phyloP scores from a whole-genome alignment of 257 asterid genomes.

The Ballota nigra region DNA sequence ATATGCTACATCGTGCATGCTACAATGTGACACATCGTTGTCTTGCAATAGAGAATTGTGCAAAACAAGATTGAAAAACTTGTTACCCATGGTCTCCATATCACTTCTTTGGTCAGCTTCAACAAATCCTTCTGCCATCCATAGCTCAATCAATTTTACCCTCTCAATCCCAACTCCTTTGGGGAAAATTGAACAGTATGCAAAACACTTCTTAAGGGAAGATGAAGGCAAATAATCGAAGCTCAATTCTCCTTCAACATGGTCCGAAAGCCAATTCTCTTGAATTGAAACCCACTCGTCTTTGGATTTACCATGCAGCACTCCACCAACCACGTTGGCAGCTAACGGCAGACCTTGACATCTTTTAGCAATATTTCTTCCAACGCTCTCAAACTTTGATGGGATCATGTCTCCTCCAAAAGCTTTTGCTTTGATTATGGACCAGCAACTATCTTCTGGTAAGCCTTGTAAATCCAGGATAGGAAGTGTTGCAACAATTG shows the following conservation, averaged over 20 bases:
- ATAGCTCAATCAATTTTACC: too few species aligned
- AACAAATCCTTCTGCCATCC: too few species aligned
- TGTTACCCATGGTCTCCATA: neutral
- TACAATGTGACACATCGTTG: neutral
- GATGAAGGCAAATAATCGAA: neutral
- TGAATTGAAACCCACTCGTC: conserved; percentile 22
- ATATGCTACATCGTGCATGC: neutral
- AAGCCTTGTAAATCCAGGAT: neutral
- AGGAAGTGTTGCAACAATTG: neutral
- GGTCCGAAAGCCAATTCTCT: neutral
- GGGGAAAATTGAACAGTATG: too few species aligned
- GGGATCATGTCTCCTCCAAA: neutral
- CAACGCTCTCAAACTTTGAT: neutral
- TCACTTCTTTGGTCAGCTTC: neutral
- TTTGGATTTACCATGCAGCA: conserved; percentile 11
- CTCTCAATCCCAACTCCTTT: too few species aligned
- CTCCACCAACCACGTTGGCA: conserved; percentile 30
- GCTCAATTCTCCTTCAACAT: conserved; percentile 17
- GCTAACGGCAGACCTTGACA: conserved; percentile 43
- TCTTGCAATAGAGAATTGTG: neutral
- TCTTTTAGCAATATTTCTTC: conserved; percentile 20
- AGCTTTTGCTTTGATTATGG: conserved; percentile 22
- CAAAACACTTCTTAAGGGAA: too few species aligned
- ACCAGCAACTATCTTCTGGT: conserved; percentile 21
- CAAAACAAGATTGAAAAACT: too few species aligned